phyloP scores from a whole-genome alignment of 2,329 filamentous ascomycete species.

The Intubia oerlemansii region DNA sequence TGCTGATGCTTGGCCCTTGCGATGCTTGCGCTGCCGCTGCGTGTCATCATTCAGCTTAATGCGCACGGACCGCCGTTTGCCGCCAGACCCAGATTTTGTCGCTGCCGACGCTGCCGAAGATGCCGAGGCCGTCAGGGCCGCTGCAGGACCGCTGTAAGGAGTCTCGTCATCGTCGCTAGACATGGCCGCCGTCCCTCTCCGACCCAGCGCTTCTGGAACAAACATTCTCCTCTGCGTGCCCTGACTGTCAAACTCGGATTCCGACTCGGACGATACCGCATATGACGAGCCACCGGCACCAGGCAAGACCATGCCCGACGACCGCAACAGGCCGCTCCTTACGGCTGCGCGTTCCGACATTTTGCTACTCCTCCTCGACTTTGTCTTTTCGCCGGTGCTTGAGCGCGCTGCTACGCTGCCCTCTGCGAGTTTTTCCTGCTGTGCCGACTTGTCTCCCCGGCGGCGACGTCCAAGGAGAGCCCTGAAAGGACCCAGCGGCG shows the following conservation, averaged over 20 bases:
- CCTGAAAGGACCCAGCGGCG: slow-evolving; percentile 51
- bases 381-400: neutral
- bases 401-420: too few relatives aligned
- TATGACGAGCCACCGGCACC: too few relatives aligned
- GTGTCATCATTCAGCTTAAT: slow-evolving; percentile 77
- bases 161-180: slow-evolving; percentile 21
- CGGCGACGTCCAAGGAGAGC: slow-evolving; percentile 32
- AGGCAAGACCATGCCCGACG: too few relatives aligned
- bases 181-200: slow-evolving; percentile 5
- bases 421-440: too few relatives aligned
- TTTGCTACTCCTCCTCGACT: slow-evolving; percentile 4
- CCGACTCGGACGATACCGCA: slow-evolving; percentile 48
- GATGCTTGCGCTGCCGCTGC: slow-evolving; percentile 49
- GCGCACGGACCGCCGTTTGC: slow-evolving; percentile 57
- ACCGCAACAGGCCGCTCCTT: slow-evolving; percentile 6
- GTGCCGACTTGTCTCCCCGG: too few relatives aligned
- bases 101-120: too few relatives aligned
- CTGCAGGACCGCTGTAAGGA: slow-evolving; percentile 26
- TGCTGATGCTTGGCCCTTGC: slow-evolving; percentile 29
- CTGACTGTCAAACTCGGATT: slow-evolving; percentile 29
- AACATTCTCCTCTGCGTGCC: slow-evolving; percentile 7
- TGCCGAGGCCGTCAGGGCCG: slow-evolving; percentile 31
- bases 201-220: slow-evolving; percentile 1
- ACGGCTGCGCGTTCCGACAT: too few relatives aligned
- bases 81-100: too few relatives aligned